Evolutionary conservation across 2,329 filamentous ascomycete species (phyloP), one percentile per base, ranked within the genome.

Genomic region (Nemania sp.): DNA sequence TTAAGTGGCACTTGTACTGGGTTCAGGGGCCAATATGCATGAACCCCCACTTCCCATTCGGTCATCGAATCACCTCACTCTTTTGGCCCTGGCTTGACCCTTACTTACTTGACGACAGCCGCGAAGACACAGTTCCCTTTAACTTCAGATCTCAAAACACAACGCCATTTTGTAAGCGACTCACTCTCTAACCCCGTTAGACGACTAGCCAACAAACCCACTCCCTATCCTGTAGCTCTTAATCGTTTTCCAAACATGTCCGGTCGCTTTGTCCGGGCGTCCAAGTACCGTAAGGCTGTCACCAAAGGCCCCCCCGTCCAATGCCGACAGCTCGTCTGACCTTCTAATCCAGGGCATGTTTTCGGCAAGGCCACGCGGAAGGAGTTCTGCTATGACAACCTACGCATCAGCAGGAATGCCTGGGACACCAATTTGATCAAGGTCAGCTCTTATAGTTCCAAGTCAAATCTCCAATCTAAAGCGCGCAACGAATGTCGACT

Each of bases 401-500:
- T 99, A 75, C 93, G 93, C 80, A 93, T 99, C 82, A 98, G 94
- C 78, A 93, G 92, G 82, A 99, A 99, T 90, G 96, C 96, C 64
- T 99, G 96, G 96, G 96, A 99, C 82, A 98, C 94, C 77, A 99
- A 99, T 84, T 85, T 99, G 78, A 88, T 98, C 84, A 98, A 98
- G 91, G 94, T 97, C 56, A 56, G 74, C 64, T 52, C 22, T 18
- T 6, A 7, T 27, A 32, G 45, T 53, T 56, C 27, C 10, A 20
- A 15, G 15, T n/a, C 6, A 22, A 52, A 43, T 56, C 11, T 55
- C 26, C 35, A n/a, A 47, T 41, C 35, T 65, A 55, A 58, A 29
- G 47, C 55, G 32, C 57, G 62, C 62, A 55, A 61, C 65, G 47
- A 43, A 53, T 27, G 54, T 61, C 27, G 60, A 63, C 73, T 75